Evolutionary conservation across 257 asterid genomes (phyloP), one percentile per base, ranked within the genome.

Genomic region (Fraxinus quadrangulata): DNA sequence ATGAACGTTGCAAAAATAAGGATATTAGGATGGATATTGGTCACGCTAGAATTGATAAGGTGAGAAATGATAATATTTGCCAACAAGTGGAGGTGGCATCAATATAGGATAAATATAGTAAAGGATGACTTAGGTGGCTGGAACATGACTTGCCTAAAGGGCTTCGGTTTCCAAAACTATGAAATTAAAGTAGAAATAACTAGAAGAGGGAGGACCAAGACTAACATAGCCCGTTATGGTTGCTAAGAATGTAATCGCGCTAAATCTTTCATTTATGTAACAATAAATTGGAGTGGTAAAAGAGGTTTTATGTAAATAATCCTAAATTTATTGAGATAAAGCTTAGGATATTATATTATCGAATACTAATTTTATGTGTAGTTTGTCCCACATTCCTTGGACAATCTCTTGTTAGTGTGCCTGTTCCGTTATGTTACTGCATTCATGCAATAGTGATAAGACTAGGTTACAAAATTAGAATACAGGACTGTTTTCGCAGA

Each of bases 401-500:
- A 54, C 9, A 54, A 17, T 19, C 21, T 54, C 21, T 47, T 47
- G 65, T 54, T 5, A 23, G 14, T 54, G 19, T 54, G 23, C 5
- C 26, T 19, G 24, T 19, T 2, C 5, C 0, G 21, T 54, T 19
- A 6, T 54, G 56, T 13, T 11, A 47, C 6, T 47, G n/a, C 12
- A 47, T 19, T 54, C 1, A 1, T 19, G 23, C 5, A 3, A 11
- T 31, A 33, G 4, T 71, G 1, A 12, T 47, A 1, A 30, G 33
- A 30, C 33, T 30, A 30, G 33, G 33, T 30, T 30, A 30, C 33
- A 30, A 2, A 30, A 30, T 30, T 30, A 86, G 90, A 84, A 81
- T 79, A 88, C 91, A 92, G 93, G 83, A 87, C 94, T 85, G 89
- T 88, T 86, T 88, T 92, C 89, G 97, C 96, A 92, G 89, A 89